Percentiles rank a stretch among this genome's conserved stretches.
Evolutionary conservation across 306 rosid genomes (phyloP).

Genomic region (Alnus rubra): DNA sequence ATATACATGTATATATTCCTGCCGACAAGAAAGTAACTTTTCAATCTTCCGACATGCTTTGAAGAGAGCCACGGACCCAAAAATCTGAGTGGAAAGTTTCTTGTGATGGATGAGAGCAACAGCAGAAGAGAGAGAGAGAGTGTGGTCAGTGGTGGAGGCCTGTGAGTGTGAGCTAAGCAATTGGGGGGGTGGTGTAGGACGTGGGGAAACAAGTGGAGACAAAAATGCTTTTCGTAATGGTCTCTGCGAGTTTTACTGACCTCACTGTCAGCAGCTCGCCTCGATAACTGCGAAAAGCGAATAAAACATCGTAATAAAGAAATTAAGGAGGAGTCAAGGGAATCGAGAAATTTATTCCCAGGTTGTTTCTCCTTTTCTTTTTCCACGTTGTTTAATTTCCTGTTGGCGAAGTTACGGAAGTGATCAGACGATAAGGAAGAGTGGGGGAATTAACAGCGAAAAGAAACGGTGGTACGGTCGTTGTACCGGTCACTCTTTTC

Average conservation of each 20-base stretch:
- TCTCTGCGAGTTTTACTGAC: neutral
- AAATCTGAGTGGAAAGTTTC: neutral
- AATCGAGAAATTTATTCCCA: neutral
- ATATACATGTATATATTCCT: no score
- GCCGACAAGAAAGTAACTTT: neutral
- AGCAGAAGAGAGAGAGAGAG: neutral
- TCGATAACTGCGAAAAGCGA: neutral
- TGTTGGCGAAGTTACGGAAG: neutral
- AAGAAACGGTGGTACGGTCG: neutral
- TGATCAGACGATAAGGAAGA: neutral
- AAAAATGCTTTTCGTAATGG: neutral
- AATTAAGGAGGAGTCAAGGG: no score
- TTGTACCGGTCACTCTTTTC: neutral
- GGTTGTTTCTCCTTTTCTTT: neutral
- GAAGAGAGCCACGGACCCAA: neutral
- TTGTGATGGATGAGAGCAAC: neutral
- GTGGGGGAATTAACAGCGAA: neutral
- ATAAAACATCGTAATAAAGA: neutral
- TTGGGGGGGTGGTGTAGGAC: neutral
- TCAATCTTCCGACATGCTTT: neutral
- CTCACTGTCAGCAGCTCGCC: neutral
- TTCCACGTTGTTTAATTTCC: neutral
- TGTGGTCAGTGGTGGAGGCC: neutral
- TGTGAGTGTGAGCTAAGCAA: constrained; percentile 1
- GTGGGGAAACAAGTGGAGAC: neutral